Evolutionary conservation across 495 filamentous ascomycete genomes (phyloP), one percentile per base, ranked within the genome.

Genomic region (Hypomontagnella submonticulosa): DNA sequence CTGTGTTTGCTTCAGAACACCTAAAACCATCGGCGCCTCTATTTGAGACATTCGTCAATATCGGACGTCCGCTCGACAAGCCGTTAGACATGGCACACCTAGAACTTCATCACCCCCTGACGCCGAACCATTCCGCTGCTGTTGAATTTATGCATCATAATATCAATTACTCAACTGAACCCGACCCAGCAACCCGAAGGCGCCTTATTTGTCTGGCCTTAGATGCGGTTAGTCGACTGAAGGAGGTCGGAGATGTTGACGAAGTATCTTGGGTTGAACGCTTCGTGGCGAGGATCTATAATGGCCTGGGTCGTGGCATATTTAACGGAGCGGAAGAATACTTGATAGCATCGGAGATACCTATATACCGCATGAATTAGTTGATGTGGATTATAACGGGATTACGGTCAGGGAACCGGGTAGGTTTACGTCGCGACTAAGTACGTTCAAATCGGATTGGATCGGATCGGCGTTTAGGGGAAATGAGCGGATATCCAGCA

Each of bases 1-100:
- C 79, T 1, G 63, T 76, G 7, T 54, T 74, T 8, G 66, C 74
- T 1, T 67, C 57, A 40, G 51, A 59, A 30, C 68, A 71, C 46
- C 63, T 69, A 2, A 72, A 59, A 12, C 77, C 78, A 4, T 66
- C 75, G 0, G 73, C 55, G 1, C 41, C 65, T 3, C 58, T 76
- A 1, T 83, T 80, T 47, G 78, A 82, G n/a, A 34, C 69, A 0
- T 81, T 81, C 44, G 64, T 75, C 27, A 71, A 68, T 30, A 61
- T 79, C 4, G 72, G 69, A 7, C 18, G 64, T 7, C 54, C 62
- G 3, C 40, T 72, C 4, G 8, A 40, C 4, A 33, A 71, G 18
- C 57, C 18, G 8, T 47, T 73, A 2, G 69, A 74, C 11, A 52
- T 66, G 13, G 79, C 78, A 0, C 81, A 81, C 52, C 52, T 83